These are phyloP conservation scores for Lipomyces starkeyi DNA, from an alignment of 805 yeast genomes.

Conservation along the genomic window DNA sequence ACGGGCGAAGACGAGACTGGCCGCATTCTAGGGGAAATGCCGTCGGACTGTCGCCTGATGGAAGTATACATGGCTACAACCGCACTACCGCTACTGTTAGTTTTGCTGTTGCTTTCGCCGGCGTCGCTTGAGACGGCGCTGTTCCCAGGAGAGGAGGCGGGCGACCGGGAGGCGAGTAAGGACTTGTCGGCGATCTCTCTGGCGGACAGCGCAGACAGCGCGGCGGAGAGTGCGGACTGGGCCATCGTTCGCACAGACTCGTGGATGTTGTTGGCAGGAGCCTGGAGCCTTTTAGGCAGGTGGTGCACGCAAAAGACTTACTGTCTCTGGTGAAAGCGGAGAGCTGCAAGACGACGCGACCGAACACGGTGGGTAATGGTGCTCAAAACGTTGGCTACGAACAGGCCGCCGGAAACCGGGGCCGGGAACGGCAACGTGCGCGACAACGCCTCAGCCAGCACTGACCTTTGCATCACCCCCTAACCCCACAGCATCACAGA, in stretches of 20 bases:
- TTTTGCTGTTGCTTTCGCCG: slow-evolving; percentile 6
- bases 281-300: background rate
- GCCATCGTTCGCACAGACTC: slow-evolving; percentile 17
- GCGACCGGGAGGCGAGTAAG: background rate
- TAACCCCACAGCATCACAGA: background rate
- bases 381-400: background rate
- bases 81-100: slow-evolving; percentile 21
- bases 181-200: background rate
- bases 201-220: slow-evolving; percentile 26
- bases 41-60: slow-evolving; percentile 1
- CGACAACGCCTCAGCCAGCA: no score
- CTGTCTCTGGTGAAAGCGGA: background rate
- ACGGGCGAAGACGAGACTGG: background rate
- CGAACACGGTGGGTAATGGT: background rate
- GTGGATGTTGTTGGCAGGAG: background rate
- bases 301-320: no score
- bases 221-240: slow-evolving; percentile 35
- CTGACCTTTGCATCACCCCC: background rate
- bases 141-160: background rate
- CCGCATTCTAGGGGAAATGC: background rate
- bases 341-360: background rate
- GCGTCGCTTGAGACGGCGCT: background rate
- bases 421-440: background rate
- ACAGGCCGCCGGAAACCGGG: background rate
- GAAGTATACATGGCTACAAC: slow-evolving; percentile 14